These are phyloP conservation scores for Diplocarpon rosae DNA, from an alignment of 2,329 filamentous ascomycete genomes.

Conservation along the genomic window DNA sequence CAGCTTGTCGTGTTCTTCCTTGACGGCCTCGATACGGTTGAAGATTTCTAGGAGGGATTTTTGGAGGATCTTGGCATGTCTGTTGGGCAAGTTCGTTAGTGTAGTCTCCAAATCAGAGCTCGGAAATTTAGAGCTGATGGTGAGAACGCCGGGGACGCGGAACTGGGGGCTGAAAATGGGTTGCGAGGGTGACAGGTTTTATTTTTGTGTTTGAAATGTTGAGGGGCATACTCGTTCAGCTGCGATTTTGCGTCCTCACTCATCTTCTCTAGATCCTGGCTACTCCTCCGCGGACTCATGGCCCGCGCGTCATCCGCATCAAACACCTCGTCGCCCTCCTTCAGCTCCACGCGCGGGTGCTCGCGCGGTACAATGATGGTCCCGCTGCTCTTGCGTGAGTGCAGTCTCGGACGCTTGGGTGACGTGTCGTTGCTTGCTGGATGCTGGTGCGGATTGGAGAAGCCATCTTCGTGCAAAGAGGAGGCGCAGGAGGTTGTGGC, in stretches of 20 bases:
- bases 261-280: conserved; percentile 80
- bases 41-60: conserved; percentile 82
- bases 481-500: not conserved
- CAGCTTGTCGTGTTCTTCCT: conserved; percentile 90
- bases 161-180: no score
- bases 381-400: conserved; percentile 67
- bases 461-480: conserved; percentile 3
- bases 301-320: conserved; percentile 81
- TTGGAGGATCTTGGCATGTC: conserved; percentile 81
- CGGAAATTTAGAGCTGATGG: no score
- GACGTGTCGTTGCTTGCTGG: not conserved
- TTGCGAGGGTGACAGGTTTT: not conserved
- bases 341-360: conserved; percentile 59
- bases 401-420: conserved; percentile 49
- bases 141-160: no score
- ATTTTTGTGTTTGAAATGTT: not conserved
- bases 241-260: conserved; percentile 69
- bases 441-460: not conserved
- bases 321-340: conserved; percentile 54
- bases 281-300: conserved; percentile 89
- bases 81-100: conserved; percentile 29
- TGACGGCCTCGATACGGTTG: conserved; percentile 87
- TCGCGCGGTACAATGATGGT: conserved; percentile 75
- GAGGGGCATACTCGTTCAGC: conserved; percentile 39
- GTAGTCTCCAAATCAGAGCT: not conserved